phyloP scores from a whole-genome alignment of 768 basidiomycete genomes.

The Cubamyces lactineus region DNA sequence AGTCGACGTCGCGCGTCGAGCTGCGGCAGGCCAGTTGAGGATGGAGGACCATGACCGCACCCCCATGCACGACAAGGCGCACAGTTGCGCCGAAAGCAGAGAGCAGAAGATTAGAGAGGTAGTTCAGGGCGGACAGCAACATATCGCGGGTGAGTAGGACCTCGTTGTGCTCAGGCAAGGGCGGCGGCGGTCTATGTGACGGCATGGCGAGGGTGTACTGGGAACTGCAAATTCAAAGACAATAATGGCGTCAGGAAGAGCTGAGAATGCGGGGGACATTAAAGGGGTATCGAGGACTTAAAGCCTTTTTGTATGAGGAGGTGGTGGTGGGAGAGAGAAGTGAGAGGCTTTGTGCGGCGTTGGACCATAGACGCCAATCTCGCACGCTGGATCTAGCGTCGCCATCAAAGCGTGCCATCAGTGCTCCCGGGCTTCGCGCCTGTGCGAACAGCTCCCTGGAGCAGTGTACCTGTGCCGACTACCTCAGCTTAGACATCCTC shows the following conservation, averaged over 20 bases:
- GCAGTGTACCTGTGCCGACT: conserved; percentile 14
- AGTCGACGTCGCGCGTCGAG: conserved; percentile 70
- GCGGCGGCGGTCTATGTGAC: conserved; percentile 5
- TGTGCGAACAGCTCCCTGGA: not conserved
- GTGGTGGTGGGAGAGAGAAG: conserved; percentile 10
- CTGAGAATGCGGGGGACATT: conserved; percentile 17
- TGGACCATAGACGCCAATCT: not conserved
- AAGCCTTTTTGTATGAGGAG: conserved; percentile 21
- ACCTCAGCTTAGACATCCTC: not conserved
- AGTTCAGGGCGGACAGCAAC: conserved; percentile 50
- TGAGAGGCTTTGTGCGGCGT: conserved; percentile 12
- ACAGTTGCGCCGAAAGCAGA: conserved; percentile 53
- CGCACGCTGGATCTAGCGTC: not conserved
- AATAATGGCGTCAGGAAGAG: not conserved
- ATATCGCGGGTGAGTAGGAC: conserved; percentile 35
- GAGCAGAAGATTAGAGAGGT: conserved; percentile 54
- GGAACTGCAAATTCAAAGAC: not conserved
- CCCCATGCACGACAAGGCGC: conserved; percentile 69
- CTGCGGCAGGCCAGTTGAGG: conserved; percentile 44
- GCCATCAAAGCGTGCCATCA: conserved; percentile 10
- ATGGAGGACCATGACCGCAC: conserved; percentile 75
- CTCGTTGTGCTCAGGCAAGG: conserved; percentile 38
- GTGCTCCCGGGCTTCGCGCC: not conserved
- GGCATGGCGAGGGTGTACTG: conserved; percentile 3
- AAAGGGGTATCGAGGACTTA: conserved; percentile 23